Percentiles rank a stretch among this genome's conserved stretches.
Evolutionary conservation across 257 asterid species (phyloP).

Genomic region (Fraxinus cuspidata): DNA sequence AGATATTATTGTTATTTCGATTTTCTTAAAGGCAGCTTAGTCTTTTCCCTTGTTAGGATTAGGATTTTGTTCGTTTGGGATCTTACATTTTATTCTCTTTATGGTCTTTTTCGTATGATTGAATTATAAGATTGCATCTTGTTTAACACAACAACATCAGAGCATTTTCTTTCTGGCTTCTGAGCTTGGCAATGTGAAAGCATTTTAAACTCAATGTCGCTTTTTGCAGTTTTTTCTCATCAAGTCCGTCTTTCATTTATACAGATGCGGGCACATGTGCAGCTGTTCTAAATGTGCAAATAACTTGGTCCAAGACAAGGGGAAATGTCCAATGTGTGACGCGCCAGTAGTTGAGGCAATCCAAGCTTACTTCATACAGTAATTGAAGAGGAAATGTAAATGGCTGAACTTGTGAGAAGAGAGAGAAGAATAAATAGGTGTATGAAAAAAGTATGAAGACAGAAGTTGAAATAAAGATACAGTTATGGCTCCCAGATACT

Average conservation of each 20-base stretch:
- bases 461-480: slow-evolving; percentile 21
- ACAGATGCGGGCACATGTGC: slow-evolving; percentile 91
- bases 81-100: background rate
- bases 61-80: background rate
- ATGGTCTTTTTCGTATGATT: background rate
- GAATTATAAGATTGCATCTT: background rate
- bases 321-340: slow-evolving; percentile 58
- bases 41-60: background rate
- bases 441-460: background rate
- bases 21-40: background rate
- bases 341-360: slow-evolving; percentile 54
- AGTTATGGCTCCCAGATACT: slow-evolving; percentile 12
- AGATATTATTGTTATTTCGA: background rate
- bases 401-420: background rate
- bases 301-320: slow-evolving; percentile 35
- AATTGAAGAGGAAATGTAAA: slow-evolving; percentile 8
- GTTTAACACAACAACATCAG: background rate
- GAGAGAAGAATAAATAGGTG: background rate
- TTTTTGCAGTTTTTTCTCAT: background rate
- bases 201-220: background rate
- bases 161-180: background rate
- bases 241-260: background rate
- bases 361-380: slow-evolving; percentile 42
- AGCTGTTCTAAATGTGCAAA: slow-evolving; percentile 73
- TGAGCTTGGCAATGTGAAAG: background rate